These are phyloP conservation scores for Penicillium capsulatum DNA, from an alignment of 2,329 filamentous ascomycete genomes.

Conservation along the genomic window DNA sequence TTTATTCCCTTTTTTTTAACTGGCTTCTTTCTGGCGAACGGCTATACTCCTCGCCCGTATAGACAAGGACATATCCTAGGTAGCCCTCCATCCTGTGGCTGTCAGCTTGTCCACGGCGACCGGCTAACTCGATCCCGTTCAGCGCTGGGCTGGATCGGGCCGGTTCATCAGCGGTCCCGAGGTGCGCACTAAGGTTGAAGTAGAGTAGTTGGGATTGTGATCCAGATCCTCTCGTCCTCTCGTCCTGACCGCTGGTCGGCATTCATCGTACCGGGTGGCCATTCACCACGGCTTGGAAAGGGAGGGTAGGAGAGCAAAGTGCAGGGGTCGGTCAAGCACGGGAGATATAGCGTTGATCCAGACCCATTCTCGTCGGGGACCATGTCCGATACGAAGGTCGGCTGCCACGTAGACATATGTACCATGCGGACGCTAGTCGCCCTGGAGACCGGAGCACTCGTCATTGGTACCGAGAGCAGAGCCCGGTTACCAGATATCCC, in stretches of 20 bases:
- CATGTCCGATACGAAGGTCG: conserved; percentile 5
- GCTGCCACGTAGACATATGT: conserved; percentile 8
- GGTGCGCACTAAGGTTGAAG: background rate
- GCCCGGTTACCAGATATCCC: no score
- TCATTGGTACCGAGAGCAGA: conserved; percentile 18
- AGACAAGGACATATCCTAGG: no score
- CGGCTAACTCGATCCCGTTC: conserved; percentile 5
- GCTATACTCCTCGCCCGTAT: no score
- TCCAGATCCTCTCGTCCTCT: background rate
- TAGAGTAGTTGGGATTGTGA: background rate
- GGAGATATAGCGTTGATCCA: no score
- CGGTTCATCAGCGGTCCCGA: background rate
- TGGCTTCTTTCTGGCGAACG: no score
- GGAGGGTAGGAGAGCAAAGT: no score
- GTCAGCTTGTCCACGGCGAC: background rate
- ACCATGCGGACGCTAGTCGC: background rate
- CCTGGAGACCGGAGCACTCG: conserved; percentile 4
- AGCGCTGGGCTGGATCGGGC: conserved; percentile 7
- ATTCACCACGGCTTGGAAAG: no score
- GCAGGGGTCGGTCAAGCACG: no score
- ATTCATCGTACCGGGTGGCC: conserved; percentile 1
- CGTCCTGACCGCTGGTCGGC: conserved; percentile 11
- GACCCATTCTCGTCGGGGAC: background rate
- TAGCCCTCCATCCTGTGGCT: background rate
- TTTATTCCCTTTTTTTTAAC: no score